Base-by-base conservation (phyloP, 2,329 filamentous ascomycete genomes). In the Penicillium janthinellum region DNA sequence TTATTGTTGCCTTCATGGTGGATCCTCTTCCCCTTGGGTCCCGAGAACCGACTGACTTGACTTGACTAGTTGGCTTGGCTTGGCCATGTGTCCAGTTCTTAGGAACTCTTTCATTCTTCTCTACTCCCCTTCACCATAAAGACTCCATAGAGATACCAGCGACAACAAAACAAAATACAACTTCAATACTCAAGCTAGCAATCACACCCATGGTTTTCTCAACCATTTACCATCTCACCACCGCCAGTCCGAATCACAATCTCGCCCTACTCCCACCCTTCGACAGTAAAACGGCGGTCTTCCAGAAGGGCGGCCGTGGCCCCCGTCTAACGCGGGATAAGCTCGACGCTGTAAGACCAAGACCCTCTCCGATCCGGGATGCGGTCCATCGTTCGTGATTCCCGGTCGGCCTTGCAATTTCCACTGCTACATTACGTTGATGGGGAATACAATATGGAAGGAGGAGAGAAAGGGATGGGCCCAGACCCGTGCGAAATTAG, bases 1-100 rank as follows among this genome's bases (percentile, higher is more conserved):
- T 47, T 51, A 42, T 39, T 42, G 35, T 55, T 14, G 39, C 41
- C 41, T 41, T 49, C 22, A 11, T 37, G 20, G 66, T 63, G 68
- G 65, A 65, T 62, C 62, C 45, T 31, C 11, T 42, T 39, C 49
- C 35, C 35, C 49, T 39, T 39, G 35, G 15, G 51, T 58, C 54
- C 49, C 61, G 55, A 56, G 62, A 64, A 65, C 62, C 49, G 59
- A 62, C 44, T 45, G 22, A 28, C 55, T 31, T 56, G 48, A 56
- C 58, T 54, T 22, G 22, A 22, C 22, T 22, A 22, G 22, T 22
- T 22, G 22, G 22, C 22, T 22, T 22, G 22, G 22, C 22, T 4
- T 48, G 42, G 44, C 44, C 47, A 57, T 57, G 54, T 57, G 54
- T 57, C 22, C 22, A 51, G 20, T 57, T 57, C 54, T 57, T 51